A percentile compares a stretch with the other conserved stretches of the same genome.
Evolutionary conservation across 2,329 filamentous ascomycete genomes (phyloP).

Genomic region (Cercospora brassicicola): DNA sequence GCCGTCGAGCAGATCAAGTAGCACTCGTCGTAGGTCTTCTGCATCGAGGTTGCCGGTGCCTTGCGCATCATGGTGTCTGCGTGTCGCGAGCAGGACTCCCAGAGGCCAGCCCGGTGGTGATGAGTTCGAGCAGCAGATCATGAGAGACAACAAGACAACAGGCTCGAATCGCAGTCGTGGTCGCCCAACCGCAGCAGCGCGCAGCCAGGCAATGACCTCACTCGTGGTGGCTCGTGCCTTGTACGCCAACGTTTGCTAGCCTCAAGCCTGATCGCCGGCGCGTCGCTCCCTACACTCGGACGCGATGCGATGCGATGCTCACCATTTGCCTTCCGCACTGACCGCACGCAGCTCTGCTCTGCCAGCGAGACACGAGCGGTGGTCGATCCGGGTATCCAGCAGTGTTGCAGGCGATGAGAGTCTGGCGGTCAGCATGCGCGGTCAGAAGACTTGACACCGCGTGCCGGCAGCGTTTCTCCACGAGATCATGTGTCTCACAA

Average conservation of each 20-base stretch:
- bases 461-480: conserved; percentile 14
- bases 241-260: background rate
- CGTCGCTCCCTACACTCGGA: background rate
- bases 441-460: conserved; percentile 16
- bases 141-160: background rate
- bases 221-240: conserved; percentile 3
- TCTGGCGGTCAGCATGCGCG: conserved; percentile 29
- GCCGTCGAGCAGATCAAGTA: conserved; percentile 94
- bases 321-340: background rate
- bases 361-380: background rate
- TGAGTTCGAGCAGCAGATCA: background rate
- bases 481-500: conserved; percentile 22
- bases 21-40: conserved; percentile 97
- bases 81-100: background rate
- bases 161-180: conserved; percentile 1
- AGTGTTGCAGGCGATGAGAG: conserved; percentile 27
- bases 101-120: background rate
- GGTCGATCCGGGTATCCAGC: background rate
- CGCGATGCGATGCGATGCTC: background rate
- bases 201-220: conserved; percentile 2
- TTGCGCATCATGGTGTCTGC: conserved; percentile 39
- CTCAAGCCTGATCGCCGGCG: background rate
- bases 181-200: conserved; percentile 8
- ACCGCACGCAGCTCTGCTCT: background rate
- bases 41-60: conserved; percentile 70